Conservation (phyloP, 257 asterid species). For the Przewalskia tangutica region DNA sequence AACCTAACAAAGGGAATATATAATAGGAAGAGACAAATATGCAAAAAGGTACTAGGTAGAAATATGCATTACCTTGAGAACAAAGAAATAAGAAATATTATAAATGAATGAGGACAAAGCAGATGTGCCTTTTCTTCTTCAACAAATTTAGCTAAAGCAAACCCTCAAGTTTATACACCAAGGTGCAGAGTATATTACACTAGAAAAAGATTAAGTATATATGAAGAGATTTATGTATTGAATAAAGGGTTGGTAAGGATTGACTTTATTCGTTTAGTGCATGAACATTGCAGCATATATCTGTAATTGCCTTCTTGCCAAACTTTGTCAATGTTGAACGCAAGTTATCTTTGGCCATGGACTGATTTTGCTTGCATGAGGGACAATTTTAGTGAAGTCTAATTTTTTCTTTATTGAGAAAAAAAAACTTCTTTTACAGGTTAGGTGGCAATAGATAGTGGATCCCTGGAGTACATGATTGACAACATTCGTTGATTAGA, state of each 20-base stretch:
- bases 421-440: background rate
- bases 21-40: background rate
- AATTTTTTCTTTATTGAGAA: background rate
- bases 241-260: conserved; percentile 18
- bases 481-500: background rate
- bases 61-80: background rate
- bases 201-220: conserved; percentile 12
- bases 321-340: conserved; percentile 23
- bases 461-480: background rate
- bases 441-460: background rate
- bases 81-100: background rate
- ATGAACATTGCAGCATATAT: conserved; percentile 19
- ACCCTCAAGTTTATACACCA: conserved; percentile 3
- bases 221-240: conserved; percentile 21
- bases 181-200: conserved; percentile 7
- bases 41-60: background rate
- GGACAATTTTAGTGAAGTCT: background rate
- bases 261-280: conserved; percentile 34
- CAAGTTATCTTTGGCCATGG: background rate
- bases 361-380: conserved; percentile 17
- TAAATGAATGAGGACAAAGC: background rate
- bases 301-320: conserved; percentile 42
- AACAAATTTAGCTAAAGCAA: conserved; percentile 37
- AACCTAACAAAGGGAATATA: background rate
- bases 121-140: conserved; percentile 42